Conservation (phyloP, 2,329 filamentous ascomycete genomes). For the Nothopassalora personata region DNA sequence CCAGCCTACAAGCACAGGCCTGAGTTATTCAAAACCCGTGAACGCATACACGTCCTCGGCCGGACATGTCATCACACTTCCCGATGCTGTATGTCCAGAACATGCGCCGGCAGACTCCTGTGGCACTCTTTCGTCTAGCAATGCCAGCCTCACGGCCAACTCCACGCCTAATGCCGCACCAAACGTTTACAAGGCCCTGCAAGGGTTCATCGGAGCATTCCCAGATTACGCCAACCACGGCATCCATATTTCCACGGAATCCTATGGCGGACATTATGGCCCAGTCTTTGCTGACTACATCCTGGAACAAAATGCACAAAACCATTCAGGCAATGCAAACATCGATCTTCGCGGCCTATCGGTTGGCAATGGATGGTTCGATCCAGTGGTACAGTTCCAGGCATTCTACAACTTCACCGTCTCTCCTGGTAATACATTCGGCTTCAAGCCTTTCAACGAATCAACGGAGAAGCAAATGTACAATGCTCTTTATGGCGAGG, state of each 20-base stretch:
- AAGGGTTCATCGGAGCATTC: conserved; percentile 59
- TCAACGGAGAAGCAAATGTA: conserved; percentile 48
- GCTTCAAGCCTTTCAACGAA: conserved; percentile 48
- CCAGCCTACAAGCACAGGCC: conserved; percentile 56
- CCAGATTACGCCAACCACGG: conserved; percentile 27
- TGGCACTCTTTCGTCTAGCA: conserved; percentile 52
- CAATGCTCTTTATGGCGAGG: conserved; percentile 55
- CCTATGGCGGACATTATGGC: conserved; percentile 26
- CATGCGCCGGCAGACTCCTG: conserved; percentile 33
- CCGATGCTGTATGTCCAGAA: conserved; percentile 18
- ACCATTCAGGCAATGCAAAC: conserved; percentile 30
- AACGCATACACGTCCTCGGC: conserved; percentile 35
- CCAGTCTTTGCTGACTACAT: conserved; percentile 28
- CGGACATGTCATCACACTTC: conserved; percentile 34
- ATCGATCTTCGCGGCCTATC: conserved; percentile 29
- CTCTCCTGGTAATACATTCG: conserved; percentile 53
- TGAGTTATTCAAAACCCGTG: conserved; percentile 49
- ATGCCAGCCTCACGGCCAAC: conserved; percentile 49
- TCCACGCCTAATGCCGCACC: conserved; percentile 50
- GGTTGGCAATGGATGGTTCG: conserved; percentile 54
- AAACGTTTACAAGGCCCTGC: conserved; percentile 56
- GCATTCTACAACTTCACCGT: conserved; percentile 56
- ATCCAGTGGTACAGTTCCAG: conserved; percentile 51
- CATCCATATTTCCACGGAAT: conserved; percentile 28
- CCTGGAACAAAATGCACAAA: conserved; percentile 23